Evolutionary conservation across 345 rosid genomes (phyloP).

Genomic region (Syzygium jambos): DNA sequence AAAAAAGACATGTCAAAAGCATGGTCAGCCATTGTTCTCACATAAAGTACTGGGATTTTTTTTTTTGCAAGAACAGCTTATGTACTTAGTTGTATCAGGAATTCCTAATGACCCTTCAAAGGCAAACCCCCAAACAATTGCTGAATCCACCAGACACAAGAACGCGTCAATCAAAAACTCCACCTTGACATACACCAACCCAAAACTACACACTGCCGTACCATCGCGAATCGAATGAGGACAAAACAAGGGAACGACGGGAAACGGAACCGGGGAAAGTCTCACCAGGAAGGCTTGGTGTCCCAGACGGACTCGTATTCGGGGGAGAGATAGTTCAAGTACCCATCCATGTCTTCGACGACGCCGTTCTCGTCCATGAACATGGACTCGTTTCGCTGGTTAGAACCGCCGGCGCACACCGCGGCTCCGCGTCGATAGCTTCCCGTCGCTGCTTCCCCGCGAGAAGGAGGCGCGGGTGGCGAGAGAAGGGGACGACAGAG

Average conservation of each 20-base stretch:
- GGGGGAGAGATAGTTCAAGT: conserved; percentile 74
- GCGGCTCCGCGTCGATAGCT: neutral
- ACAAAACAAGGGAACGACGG: neutral
- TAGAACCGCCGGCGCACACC: neutral
- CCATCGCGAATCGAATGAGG: neutral
- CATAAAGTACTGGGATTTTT: neutral
- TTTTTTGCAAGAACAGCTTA: neutral
- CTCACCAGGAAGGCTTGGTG: conserved; percentile 86
- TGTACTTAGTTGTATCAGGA: neutral
- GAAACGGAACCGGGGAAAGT: neutral
- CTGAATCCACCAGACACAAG: neutral
- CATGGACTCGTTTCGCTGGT: conserved; percentile 20
- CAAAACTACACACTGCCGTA: neutral
- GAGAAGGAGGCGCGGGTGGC: neutral
- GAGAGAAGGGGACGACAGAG: neutral
- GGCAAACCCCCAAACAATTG: neutral
- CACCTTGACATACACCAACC: neutral
- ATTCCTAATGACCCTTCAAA: neutral
- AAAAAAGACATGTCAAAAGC: neutral
- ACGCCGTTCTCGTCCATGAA: conserved; percentile 62
- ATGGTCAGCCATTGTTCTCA: neutral
- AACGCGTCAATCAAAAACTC: neutral
- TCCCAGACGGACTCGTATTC: conserved; percentile 99
- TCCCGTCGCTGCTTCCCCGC: neutral
- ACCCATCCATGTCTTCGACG: conserved; percentile 83